Evolutionary conservation across 352 stramenopile genomes (phyloP).

Genomic region (Aphanomyces euteiches): DNA sequence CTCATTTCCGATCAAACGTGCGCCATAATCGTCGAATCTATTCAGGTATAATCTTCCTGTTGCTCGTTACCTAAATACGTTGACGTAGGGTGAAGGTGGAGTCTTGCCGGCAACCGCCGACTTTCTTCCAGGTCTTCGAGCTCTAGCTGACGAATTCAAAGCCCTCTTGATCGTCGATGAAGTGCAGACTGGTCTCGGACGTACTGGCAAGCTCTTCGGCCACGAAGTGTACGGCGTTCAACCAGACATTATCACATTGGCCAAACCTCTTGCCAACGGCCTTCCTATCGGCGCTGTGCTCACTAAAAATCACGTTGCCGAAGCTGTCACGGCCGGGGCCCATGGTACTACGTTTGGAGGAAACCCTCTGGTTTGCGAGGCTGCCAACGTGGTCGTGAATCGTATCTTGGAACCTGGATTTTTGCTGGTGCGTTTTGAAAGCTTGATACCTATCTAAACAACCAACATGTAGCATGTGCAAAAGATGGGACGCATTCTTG

Average conservation of each 20-base stretch:
- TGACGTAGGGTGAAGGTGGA: constrained; percentile 88
- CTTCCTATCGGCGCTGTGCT: constrained; percentile 96
- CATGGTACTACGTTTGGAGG: constrained; percentile 96
- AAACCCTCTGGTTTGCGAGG: constrained; percentile 94
- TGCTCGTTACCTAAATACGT: background rate
- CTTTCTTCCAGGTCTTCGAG: constrained; percentile 88
- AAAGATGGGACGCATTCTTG: constrained; percentile 60
- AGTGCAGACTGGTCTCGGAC: constrained; percentile 88
- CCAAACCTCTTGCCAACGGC: constrained; percentile 95
- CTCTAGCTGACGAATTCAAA: constrained; percentile 91
- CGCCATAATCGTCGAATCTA: constrained; percentile 76
- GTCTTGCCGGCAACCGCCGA: constrained; percentile 87
- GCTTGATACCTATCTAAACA: background rate
- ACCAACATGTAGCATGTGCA: constrained; percentile 44
- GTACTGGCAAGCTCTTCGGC: constrained; percentile 93
- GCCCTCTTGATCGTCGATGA: constrained; percentile 87
- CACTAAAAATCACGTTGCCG: constrained; percentile 85
- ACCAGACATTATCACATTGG: constrained; percentile 95
- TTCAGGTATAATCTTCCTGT: constrained; percentile 33
- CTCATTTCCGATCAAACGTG: constrained; percentile 70
- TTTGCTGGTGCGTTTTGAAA: constrained; percentile 32
- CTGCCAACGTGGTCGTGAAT: constrained; percentile 76
- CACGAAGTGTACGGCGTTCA: constrained; percentile 92
- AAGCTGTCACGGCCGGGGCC: constrained; percentile 88
- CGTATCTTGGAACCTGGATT: constrained; percentile 71